Base-by-base conservation (phyloP, 139 green algal genomes). In the Asterochloris sp. region DNA sequence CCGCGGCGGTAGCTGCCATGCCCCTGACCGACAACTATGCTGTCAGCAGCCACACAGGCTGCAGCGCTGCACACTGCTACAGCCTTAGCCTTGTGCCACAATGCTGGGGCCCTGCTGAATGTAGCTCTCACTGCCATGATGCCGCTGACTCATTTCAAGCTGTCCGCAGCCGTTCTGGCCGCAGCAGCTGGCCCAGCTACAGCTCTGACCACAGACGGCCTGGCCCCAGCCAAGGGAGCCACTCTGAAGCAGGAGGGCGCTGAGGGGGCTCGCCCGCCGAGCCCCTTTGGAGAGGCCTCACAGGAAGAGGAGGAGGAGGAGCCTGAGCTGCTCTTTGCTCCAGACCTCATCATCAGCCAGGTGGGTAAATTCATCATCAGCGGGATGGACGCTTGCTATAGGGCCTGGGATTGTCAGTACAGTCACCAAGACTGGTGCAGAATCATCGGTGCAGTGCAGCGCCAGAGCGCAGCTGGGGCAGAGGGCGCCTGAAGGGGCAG, bases 281-380 rank as follows among this genome's bases (percentile, higher is more conserved):
- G 38, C 38, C 38, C 38, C 6, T 54, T 54, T 54, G 38, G 38
- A 54, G 38, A 54, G 38, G 38, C 38, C 38, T 54, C 38, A 2
- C 38, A 54, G 38, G 38, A 54, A 54, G 38, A 54, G 38, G 38
- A 54, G 38, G 38, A 54, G 38, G 38, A 54, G 38, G 76, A 80
- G 60, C 76, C 76, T 23, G 76, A 80, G 47, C 76, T 69, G 60
- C 76, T 80, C 47, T 80, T 80, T 80, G 76, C 76, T 23, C 76
- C 76, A 60, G 76, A 80, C 76, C 68, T 80, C 12, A 80, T 80
- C 24, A 80, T 80, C 76, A 80, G 76, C 24, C 76, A 80, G 76
- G 76, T 80, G 14, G 16, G 21, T 62, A 6, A 78, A 8, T 6
- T 54, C 38, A 54, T 6, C 38, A 54, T n/a, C n/a, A n/a, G n/a